Base-by-base conservation (phyloP, 2,329 filamentous ascomycete genomes). In the Calonectria crousiana region DNA sequence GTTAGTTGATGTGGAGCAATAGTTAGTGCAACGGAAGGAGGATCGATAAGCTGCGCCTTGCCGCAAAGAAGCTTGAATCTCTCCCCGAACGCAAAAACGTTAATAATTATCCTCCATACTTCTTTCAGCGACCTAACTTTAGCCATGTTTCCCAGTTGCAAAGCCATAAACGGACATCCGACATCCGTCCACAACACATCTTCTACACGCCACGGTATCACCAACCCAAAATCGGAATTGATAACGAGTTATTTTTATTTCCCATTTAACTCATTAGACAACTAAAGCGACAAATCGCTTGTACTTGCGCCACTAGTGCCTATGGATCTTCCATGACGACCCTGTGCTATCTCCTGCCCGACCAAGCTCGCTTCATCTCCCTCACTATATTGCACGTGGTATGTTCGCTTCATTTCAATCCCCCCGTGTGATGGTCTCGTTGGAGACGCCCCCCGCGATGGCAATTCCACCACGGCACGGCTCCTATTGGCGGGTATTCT, bases 301-400 rank as follows among this genome's bases (percentile, higher is more conserved):
- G 28, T 28, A 23, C 73, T 74, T 32, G 69, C 60, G 26, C 69
- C 69, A 28, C 73, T 72, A 10, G 49, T 53, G 8, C 34, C 56
- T 26, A 30, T 18, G 6, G 41, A 32, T 18, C 49, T 62, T 16
- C 56, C 58, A 62, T 77, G 72, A 4, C 70, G 34, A 28, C 72
- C 69, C 66, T 36, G 58, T 52, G 9, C 32, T 49, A 32, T 51
- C 60, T 41, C 30, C 14, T 51, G 34, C 34, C 38, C 20, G 2
- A 80, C 75, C 23, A 80, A 69, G 28, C 77, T 76, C 13, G 75
- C 66, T 51, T 80, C 79, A 23, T 80, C 79, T 28, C 76, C 77
- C 2, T 80, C 78, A 44, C 78, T 78, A 14, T 80, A 80, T 30
- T 78, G 75, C 4, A 79, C 78, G 0, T 77, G 69, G n/a, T 77